Evolutionary conservation across 306 rosid species (phyloP).

Genomic region (Phaseolus lunatus): DNA sequence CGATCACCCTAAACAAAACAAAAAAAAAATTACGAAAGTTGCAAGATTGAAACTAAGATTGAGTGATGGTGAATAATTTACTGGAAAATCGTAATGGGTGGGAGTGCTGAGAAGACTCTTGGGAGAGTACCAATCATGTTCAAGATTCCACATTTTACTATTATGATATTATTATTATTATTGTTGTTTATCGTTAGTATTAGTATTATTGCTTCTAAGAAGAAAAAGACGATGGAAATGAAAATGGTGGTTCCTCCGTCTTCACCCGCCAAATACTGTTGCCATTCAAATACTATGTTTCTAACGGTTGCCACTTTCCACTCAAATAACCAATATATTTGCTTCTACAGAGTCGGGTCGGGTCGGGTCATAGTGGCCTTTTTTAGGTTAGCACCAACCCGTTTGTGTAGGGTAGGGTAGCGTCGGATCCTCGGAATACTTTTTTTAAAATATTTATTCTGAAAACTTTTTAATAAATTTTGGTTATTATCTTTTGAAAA

Average conservation of each 20-base stretch:
- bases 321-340: background rate
- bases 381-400: background rate
- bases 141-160: constrained; percentile 58
- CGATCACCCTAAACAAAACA: constrained; percentile 68
- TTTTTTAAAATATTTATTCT: no score
- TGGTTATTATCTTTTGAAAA: no score
- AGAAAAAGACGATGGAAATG: background rate
- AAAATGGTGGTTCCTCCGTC: background rate
- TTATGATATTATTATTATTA: no score
- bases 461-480: no score
- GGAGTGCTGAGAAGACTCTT: constrained; percentile 64
- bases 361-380: background rate
- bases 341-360: background rate
- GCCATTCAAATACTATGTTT: background rate
- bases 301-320: background rate
- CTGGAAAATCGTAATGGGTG: constrained; percentile 69
- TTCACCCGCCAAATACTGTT: constrained; percentile 34
- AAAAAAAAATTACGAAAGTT: background rate
- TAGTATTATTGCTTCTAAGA: background rate
- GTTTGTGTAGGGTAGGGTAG: no score
- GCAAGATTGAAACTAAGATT: background rate
- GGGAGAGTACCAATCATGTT: constrained; percentile 77
- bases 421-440: no score
- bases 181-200: background rate
- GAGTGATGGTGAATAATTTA: constrained; percentile 1